phyloP scores from a whole-genome alignment of 73 alveolate genomes.

The Tetrahymena thermophila region DNA sequence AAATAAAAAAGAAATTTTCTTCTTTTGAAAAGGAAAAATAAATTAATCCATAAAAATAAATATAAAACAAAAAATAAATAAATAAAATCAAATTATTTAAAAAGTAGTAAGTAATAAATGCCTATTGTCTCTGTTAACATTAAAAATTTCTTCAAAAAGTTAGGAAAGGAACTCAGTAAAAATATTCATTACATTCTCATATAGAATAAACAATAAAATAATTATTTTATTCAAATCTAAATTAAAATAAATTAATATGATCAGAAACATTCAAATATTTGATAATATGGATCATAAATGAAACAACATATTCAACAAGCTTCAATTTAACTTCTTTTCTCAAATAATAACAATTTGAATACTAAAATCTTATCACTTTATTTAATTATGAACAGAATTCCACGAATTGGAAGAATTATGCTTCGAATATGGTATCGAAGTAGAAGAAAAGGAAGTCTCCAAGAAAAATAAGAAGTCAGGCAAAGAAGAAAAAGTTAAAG shows the following conservation, averaged over 20 bases:
- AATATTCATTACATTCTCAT: background rate
- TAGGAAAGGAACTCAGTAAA: background rate
- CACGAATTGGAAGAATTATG: conserved; percentile 23
- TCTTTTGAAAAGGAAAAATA: background rate
- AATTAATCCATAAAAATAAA: background rate
- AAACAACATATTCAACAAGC: background rate
- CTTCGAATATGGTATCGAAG: conserved; percentile 40
- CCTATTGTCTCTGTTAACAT: background rate
- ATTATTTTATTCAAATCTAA: background rate
- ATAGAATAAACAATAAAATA: background rate
- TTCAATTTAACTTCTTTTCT: background rate
- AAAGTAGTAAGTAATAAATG: background rate
- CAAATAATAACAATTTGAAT: background rate
- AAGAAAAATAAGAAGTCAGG: background rate
- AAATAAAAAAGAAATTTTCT: background rate
- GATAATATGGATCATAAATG: no score
- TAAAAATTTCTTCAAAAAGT: background rate
- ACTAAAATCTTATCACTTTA: background rate
- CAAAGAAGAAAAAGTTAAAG: background rate
- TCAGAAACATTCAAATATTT: background rate
- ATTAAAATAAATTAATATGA: no score
- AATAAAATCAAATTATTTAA: background rate
- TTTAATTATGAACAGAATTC: background rate
- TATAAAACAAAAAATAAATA: background rate
- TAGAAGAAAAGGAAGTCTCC: conserved; percentile 34